Percentiles rank a stretch among this genome's conserved stretches.
phyloP scores from a whole-genome alignment of 2,329 filamentous ascomycete genomes.

The Ascochyta clinopodiicola region DNA sequence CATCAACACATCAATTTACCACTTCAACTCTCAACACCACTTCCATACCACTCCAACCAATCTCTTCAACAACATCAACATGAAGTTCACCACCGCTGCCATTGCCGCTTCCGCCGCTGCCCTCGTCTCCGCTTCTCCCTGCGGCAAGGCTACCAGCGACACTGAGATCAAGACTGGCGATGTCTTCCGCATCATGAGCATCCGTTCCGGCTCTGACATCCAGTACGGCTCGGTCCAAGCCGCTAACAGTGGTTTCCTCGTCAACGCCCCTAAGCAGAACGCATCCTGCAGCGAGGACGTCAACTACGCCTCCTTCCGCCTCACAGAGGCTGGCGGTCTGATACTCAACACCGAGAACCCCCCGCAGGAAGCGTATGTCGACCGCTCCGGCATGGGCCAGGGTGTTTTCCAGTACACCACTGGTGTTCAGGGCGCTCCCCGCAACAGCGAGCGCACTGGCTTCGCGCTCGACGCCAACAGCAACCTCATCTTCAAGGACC shows the following conservation, averaged over 20 bases:
- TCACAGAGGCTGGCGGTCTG: conserved; percentile 52
- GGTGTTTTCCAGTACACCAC: conserved; percentile 62
- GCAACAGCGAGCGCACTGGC: conserved; percentile 55
- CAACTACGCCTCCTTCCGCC: conserved; percentile 59
- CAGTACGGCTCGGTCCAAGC: conserved; percentile 59
- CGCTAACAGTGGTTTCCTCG: conserved; percentile 51
- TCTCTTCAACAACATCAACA: conserved; percentile 27
- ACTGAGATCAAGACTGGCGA: conserved; percentile 35
- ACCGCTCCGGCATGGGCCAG: conserved; percentile 66
- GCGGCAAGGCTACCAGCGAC: conserved; percentile 22
- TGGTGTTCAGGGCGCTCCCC: conserved; percentile 49
- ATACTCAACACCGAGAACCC: conserved; percentile 57
- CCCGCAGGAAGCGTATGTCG: conserved; percentile 60
- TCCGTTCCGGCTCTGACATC: conserved; percentile 58
- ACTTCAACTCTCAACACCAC: not conserved
- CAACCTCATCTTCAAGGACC: conserved; percentile 54
- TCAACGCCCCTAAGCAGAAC: conserved; percentile 53
- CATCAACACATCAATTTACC: conserved; percentile 14
- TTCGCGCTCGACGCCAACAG: conserved; percentile 55
- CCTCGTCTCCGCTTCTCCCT: conserved; percentile 36
- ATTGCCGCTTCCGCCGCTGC: conserved; percentile 29
- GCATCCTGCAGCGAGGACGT: conserved; percentile 55
- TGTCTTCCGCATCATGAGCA: conserved; percentile 58
- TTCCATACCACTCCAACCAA: conserved; percentile 7
- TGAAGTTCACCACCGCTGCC: conserved; percentile 40